These are phyloP conservation scores for Mortierella claussenii DNA, from an alignment of 192 early-diverging fungal species.

Conservation along the genomic window DNA sequence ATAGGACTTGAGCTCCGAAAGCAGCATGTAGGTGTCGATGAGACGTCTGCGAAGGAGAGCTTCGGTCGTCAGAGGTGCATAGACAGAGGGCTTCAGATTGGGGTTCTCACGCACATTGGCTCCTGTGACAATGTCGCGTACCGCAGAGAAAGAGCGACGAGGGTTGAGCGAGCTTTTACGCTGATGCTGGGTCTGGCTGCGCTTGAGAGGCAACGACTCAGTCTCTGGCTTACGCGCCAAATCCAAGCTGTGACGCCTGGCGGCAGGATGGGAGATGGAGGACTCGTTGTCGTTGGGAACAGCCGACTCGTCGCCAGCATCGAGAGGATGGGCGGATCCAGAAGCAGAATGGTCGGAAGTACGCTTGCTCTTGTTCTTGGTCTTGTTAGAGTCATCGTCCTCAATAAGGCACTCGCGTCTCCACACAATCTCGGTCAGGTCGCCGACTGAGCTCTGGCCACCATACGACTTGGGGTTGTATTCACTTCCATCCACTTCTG, in stretches of 20 bases:
- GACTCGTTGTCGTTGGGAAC: not conserved
- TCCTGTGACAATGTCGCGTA: slow-evolving; percentile 39
- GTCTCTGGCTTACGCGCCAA: not conserved
- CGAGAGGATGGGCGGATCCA: slow-evolving; percentile 13
- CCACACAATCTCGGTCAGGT: slow-evolving; percentile 47
- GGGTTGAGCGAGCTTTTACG: slow-evolving; percentile 13
- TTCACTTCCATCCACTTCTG: slow-evolving; percentile 27
- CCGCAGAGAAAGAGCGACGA: slow-evolving; percentile 9
- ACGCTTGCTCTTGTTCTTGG: slow-evolving; percentile 1
- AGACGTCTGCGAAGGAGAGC: slow-evolving; percentile 43
- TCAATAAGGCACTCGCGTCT: slow-evolving; percentile 49
- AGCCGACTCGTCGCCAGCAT: not conserved
- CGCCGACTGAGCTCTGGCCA: slow-evolving; percentile 23
- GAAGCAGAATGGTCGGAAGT: too few species aligned
- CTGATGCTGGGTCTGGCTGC: slow-evolving; percentile 1
- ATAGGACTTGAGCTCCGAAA: slow-evolving; percentile 86
- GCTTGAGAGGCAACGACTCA: slow-evolving; percentile 2
- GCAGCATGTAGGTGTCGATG: slow-evolving; percentile 59
- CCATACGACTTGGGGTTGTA: slow-evolving; percentile 14
- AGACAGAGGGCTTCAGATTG: slow-evolving; percentile 37
- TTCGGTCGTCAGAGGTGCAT: slow-evolving; percentile 47
- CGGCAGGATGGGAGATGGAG: not conserved
- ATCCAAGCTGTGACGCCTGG: slow-evolving; percentile 15
- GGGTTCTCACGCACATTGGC: slow-evolving; percentile 21
- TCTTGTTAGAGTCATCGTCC: slow-evolving; percentile 12